Evolutionary conservation across 768 basidiomycete species (phyloP), one percentile per base, ranked within the genome.

Genomic region (Trametopsis cervina): DNA sequence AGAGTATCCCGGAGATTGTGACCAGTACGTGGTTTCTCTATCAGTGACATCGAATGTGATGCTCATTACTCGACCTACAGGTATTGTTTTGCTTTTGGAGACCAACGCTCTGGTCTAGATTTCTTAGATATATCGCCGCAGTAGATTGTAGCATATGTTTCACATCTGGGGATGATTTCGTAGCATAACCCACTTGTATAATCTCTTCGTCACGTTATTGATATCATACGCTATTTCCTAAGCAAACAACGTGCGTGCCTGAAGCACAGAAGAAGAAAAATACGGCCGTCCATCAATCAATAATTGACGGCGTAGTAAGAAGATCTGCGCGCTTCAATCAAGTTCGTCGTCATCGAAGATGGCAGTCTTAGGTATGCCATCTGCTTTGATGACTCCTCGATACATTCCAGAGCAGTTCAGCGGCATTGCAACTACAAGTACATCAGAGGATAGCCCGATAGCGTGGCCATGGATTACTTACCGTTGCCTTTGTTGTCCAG

Each of bases 1-100:
- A 93, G 68, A 86, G 81, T 57, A 78, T 97, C 25, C 84, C 90
- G 1, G 88, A 95, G 66, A 91, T 95, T 55, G 94, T 97, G 25
- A 92, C 95, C 70, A 85, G 89, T 86, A 70, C 68, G 86, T 74
- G n/a, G n/a, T 50, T 26, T 26, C 40, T 47, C 27, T 39, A 20
- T 29, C 26, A n/a, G 21, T n/a, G 12, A 15, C 24, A 13, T 12
- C 10, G 15, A 9, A 6, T 15, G n/a, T 23, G 1, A 27, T 5
- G 27, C 37, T n/a, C 36, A n/a, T 47, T 12, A 47, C 13, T 18
- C 1, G 12, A 4, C 18, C 2, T 15, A 9, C 37, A 47, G 46
- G 46, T 26, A 40, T 47, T 24, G 25, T 47, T 18, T 24, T 47
- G 11, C 46, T 47, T 3, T 38, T 47, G 9, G 46, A 47, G 38